Conservation (phyloP, 306 rosid species). For the Calophaca sinica region DNA sequence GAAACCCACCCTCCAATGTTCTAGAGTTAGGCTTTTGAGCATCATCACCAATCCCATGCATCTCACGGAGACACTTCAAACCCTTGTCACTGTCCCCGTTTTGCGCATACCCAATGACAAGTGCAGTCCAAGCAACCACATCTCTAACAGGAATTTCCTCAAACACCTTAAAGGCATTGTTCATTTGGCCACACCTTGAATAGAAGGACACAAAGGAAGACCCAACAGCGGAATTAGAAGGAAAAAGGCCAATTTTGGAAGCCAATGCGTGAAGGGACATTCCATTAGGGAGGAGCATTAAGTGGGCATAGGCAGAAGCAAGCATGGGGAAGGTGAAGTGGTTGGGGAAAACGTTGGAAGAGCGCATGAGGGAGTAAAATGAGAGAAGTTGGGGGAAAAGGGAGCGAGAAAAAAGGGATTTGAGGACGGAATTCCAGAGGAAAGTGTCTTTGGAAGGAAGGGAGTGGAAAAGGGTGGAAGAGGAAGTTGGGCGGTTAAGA, state of each 20-base stretch:
- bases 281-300: slow-evolving; percentile 51
- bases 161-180: slow-evolving; percentile 61
- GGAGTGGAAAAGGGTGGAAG: slow-evolving; percentile 56
- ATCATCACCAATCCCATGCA: slow-evolving; percentile 68
- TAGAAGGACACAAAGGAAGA: slow-evolving; percentile 72
- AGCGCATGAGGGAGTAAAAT: slow-evolving; percentile 67
- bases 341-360: slow-evolving; percentile 50
- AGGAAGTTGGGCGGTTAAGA: slow-evolving; percentile 49
- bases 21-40: slow-evolving; percentile 65
- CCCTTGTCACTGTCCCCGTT: slow-evolving; percentile 71
- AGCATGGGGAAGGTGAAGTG: slow-evolving; percentile 73
- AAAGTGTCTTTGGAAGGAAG: slow-evolving; percentile 62
- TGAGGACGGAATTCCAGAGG: slow-evolving; percentile 80
- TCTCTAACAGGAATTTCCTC: slow-evolving; percentile 71
- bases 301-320: slow-evolving; percentile 63
- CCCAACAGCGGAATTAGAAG: slow-evolving; percentile 57
- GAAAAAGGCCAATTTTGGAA: slow-evolving; percentile 58
- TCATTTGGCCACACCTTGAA: slow-evolving; percentile 59
- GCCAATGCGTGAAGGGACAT: slow-evolving; percentile 64
- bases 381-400: slow-evolving; percentile 48
- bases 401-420: slow-evolving; percentile 71
- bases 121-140: slow-evolving; percentile 84
- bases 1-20: slow-evolving; percentile 79
- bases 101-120: slow-evolving; percentile 70
- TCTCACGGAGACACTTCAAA: slow-evolving; percentile 68